Evolutionary conservation across 108 stramenopile genomes (phyloP).

Genomic region (Conticribra guillardii): DNA sequence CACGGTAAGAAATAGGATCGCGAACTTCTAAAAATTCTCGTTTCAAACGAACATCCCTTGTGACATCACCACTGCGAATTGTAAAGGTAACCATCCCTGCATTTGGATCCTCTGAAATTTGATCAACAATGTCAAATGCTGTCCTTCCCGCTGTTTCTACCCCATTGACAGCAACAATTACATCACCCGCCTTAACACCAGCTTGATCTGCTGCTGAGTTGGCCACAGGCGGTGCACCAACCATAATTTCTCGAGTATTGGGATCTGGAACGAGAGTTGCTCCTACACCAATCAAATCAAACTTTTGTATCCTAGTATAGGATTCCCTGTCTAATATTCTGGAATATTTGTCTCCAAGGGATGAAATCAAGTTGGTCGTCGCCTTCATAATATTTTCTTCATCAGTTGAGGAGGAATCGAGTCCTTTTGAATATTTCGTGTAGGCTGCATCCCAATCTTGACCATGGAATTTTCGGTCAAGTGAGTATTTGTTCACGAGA

Average conservation of each 20-base stretch:
- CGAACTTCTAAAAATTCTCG: constrained; percentile 64
- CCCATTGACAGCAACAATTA: constrained; percentile 79
- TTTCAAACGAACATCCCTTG: constrained; percentile 60
- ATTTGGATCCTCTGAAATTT: constrained; percentile 79
- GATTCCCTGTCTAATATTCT: constrained; percentile 62
- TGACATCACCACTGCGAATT: constrained; percentile 43
- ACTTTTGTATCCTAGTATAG: constrained; percentile 83
- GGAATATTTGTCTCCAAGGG: constrained; percentile 84
- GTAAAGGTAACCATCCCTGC: constrained; percentile 70
- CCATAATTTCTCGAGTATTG: constrained; percentile 62
- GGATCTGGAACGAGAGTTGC: constrained; percentile 80
- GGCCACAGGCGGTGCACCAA: constrained; percentile 81
- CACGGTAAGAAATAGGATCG: constrained; percentile 70
- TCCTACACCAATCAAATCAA: constrained; percentile 88
- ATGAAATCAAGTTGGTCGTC: constrained; percentile 64
- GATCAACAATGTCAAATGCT: constrained; percentile 89
- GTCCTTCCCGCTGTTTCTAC: constrained; percentile 69
- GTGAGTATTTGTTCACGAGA: constrained; percentile 76
- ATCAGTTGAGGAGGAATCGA: constrained; percentile 24
- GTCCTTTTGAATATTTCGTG: constrained; percentile 24
- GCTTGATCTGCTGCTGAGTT: constrained; percentile 70
- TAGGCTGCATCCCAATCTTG: constrained; percentile 58
- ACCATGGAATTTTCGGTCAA: constrained; percentile 72
- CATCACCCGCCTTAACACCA: constrained; percentile 75
- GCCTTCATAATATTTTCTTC: constrained; percentile 60